A percentile compares a stretch with the other conserved stretches of the same genome.
phyloP scores from a whole-genome alignment of 768 basidiomycete species.

The Macrolepiota dolichaula region DNA sequence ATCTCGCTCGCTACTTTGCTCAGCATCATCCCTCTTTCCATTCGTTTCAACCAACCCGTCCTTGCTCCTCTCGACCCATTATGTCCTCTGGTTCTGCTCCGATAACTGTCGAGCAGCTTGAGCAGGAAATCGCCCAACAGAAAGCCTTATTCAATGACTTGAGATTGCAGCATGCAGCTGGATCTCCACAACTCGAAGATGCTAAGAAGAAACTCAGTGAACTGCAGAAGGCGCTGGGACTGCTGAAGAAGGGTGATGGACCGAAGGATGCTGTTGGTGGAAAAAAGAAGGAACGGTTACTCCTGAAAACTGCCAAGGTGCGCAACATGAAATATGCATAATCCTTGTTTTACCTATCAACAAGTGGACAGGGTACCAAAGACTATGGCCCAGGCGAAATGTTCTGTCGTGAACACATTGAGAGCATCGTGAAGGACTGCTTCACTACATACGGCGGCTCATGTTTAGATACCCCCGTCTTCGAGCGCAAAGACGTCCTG shows the following conservation, averaged over 20 bases:
- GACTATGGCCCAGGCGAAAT: constrained; percentile 94
- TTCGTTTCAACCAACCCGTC: not conserved
- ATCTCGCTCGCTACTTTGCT: constrained; percentile 1
- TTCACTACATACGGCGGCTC: constrained; percentile 88
- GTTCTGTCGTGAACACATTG: constrained; percentile 90
- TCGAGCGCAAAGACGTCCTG: constrained; percentile 94
- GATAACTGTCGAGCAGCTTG: constrained; percentile 27
- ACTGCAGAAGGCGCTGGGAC: constrained; percentile 54
- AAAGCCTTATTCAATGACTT: constrained; percentile 59
- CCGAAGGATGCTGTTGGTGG: not conserved
- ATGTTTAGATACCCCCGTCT: constrained; percentile 96
- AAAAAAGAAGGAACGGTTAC: constrained; percentile 63
- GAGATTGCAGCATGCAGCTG: constrained; percentile 46
- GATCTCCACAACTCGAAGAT: constrained; percentile 49
- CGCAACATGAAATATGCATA: constrained; percentile 18
- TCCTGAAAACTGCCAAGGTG: constrained; percentile 94
- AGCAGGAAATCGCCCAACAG: constrained; percentile 53
- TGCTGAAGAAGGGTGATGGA: constrained; percentile 21
- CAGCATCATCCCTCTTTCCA: not conserved
- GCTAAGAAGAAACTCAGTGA: constrained; percentile 70
- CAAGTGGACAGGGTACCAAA: constrained; percentile 70
- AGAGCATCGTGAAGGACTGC: constrained; percentile 79
- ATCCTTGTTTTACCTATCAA: not conserved
- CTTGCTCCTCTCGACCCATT: not conserved
- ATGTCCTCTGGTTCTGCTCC: not conserved